These are phyloP conservation scores for Salicornia ramosissima DNA, from an alignment of 148 eudicot genomes.

Conservation along the genomic window DNA sequence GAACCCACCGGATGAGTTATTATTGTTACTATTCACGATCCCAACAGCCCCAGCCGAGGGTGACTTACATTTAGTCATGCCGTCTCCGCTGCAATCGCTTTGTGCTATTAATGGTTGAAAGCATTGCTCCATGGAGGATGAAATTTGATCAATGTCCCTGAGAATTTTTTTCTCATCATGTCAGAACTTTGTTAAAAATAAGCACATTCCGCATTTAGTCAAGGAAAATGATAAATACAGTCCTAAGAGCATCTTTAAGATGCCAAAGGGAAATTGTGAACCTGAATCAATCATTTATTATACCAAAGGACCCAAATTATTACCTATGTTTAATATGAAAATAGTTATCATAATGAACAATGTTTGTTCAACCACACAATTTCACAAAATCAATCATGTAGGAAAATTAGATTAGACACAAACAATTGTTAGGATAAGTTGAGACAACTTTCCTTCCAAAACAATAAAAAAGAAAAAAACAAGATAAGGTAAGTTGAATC, in stretches of 20 bases:
- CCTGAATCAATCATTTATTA: background rate
- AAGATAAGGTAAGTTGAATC: background rate
- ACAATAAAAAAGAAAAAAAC: no score
- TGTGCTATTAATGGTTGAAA: constrained; percentile 23
- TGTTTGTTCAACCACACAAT: background rate
- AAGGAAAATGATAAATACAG: no score
- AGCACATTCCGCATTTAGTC: no score
- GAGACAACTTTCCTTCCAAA: no score
- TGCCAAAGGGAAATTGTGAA: background rate
- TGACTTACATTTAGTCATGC: constrained; percentile 34
- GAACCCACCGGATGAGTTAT: constrained; percentile 42
- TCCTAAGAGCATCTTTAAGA: no score
- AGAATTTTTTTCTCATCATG: no score
- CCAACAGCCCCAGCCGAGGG: constrained; percentile 22
- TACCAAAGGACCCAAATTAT: background rate
- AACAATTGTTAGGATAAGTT: background rate
- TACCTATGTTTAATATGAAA: background rate
- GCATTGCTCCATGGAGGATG: constrained; percentile 40
- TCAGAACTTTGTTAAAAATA: no score
- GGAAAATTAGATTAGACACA: background rate
- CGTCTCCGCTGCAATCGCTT: constrained; percentile 15
- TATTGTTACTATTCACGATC: constrained; percentile 23
- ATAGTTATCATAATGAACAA: background rate
- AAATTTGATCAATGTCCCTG: background rate
- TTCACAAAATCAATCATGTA: background rate